Conservation (phyloP, 148 eudicot species). For the Cornus controversa region DNA sequence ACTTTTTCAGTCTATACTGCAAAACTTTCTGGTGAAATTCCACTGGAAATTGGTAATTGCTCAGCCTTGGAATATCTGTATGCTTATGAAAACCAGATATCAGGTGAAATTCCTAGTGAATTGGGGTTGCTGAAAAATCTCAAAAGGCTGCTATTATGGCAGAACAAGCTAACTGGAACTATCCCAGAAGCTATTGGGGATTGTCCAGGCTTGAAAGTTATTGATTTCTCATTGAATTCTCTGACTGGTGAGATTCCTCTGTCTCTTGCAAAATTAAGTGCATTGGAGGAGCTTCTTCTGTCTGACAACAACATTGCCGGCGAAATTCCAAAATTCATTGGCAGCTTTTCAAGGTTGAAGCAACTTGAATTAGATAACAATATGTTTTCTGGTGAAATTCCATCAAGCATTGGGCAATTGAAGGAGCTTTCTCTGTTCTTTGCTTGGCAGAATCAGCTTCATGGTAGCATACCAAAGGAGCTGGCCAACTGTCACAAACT, state of each 20-base stretch:
- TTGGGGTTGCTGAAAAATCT: constrained; percentile 23
- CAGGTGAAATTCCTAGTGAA: constrained; percentile 27
- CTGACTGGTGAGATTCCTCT: constrained; percentile 30
- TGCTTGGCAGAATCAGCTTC: constrained; percentile 40
- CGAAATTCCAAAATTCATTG: constrained; percentile 26
- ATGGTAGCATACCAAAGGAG: constrained; percentile 34
- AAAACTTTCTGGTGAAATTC: constrained; percentile 37
- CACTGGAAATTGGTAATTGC: constrained; percentile 29
- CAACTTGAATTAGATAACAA: constrained; percentile 41
- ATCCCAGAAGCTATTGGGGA: constrained; percentile 34
- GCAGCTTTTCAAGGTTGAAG: constrained; percentile 28
- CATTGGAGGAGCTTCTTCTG: constrained; percentile 35
- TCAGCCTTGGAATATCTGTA: constrained; percentile 27
- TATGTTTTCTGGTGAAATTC: constrained; percentile 31
- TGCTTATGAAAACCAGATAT: constrained; percentile 29
- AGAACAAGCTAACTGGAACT: constrained; percentile 29
- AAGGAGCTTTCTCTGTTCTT: constrained; percentile 33
- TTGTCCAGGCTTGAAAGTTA: constrained; percentile 20
- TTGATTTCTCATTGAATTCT: constrained; percentile 37
- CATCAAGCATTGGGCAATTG: constrained; percentile 27
- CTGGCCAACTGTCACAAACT: constrained; percentile 32
- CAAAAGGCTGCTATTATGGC: constrained; percentile 33
- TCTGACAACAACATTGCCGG: constrained; percentile 31
- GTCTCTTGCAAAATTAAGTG: constrained; percentile 15
- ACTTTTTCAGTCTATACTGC: constrained; percentile 39